Evolutionary conservation across 2,329 filamentous ascomycete genomes (phyloP).

Genomic region (Diaporthe australafricana): DNA sequence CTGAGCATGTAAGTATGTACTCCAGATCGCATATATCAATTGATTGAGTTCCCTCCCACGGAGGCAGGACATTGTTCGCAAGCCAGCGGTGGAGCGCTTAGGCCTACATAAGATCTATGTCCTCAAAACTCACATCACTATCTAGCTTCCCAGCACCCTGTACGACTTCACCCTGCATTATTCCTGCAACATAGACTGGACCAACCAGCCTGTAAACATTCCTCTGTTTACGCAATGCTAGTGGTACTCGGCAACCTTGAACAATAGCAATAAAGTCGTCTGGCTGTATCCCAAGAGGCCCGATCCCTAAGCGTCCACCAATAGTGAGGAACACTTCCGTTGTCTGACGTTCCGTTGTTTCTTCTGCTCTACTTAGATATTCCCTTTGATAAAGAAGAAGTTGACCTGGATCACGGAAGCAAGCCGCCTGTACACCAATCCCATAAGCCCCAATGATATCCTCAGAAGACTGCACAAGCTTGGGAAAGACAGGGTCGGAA

Average conservation of each 20-base stretch:
- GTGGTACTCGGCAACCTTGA: background rate
- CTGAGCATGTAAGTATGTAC: too few species aligned
- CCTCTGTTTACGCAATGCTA: background rate
- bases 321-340: background rate
- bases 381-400: background rate
- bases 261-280: background rate
- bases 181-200: background rate
- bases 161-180: background rate
- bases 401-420: background rate
- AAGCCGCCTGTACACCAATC: too few species aligned
- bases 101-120: background rate
- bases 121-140: background rate
- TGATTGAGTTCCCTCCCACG: too few species aligned
- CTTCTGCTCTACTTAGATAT: background rate
- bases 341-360: background rate
- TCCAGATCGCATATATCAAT: too few species aligned
- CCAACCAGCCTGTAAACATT: background rate
- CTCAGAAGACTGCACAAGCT: background rate
- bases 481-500: background rate
- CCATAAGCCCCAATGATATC: too few species aligned
- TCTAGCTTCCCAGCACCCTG: fast-evolving
- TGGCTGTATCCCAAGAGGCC: background rate
- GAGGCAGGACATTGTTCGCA: too few species aligned
- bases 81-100: too few species aligned
- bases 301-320: background rate